phyloP scores from a whole-genome alignment of 306 rosid genomes.

The Citrullus colocynthis region DNA sequence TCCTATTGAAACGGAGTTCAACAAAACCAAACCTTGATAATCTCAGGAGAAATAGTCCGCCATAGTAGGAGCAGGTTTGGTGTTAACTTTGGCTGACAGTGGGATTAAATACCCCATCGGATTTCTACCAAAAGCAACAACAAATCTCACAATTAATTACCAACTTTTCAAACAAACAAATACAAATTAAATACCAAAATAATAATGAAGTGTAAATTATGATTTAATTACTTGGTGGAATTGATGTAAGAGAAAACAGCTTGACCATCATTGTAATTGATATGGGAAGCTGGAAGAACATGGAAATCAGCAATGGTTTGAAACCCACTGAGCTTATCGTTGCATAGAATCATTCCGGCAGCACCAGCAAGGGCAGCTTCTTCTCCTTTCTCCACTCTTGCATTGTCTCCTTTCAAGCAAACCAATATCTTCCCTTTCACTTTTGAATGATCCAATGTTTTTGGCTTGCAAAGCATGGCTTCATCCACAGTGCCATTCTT shows the following conservation, averaged over 20 bases:
- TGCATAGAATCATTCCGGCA: slow-evolving; percentile 67
- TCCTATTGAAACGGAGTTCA: no score
- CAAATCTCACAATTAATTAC: no score
- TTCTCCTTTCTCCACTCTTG: slow-evolving; percentile 39
- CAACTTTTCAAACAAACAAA: no score
- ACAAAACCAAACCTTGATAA: slow-evolving; percentile 28
- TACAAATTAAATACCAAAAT: no score
- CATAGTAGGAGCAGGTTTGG: slow-evolving; percentile 50
- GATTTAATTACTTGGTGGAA: slow-evolving; percentile 26
- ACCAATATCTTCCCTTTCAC: slow-evolving; percentile 46
- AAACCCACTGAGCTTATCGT: slow-evolving; percentile 16
- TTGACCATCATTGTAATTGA: slow-evolving; percentile 31
- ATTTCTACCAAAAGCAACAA: slow-evolving; percentile 18
- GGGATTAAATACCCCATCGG: slow-evolving; percentile 40
- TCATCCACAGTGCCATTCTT: slow-evolving; percentile 3
- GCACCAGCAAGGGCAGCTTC: slow-evolving; percentile 49
- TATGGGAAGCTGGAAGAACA: slow-evolving; percentile 42
- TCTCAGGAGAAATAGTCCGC: slow-evolving; percentile 40
- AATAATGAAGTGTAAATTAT: no score
- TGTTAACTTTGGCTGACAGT: slow-evolving; percentile 16
- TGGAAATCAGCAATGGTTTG: slow-evolving; percentile 38
- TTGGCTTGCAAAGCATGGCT: slow-evolving; percentile 26
- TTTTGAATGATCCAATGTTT: slow-evolving; percentile 40
- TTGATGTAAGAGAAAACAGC: slow-evolving; percentile 33
- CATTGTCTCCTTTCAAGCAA: slow-evolving; percentile 30